Percentiles rank a stretch among this genome's conserved stretches.
Conservation (phyloP, 352 stramenopile genomes). For the Phytophthora aleatoria region DNA sequence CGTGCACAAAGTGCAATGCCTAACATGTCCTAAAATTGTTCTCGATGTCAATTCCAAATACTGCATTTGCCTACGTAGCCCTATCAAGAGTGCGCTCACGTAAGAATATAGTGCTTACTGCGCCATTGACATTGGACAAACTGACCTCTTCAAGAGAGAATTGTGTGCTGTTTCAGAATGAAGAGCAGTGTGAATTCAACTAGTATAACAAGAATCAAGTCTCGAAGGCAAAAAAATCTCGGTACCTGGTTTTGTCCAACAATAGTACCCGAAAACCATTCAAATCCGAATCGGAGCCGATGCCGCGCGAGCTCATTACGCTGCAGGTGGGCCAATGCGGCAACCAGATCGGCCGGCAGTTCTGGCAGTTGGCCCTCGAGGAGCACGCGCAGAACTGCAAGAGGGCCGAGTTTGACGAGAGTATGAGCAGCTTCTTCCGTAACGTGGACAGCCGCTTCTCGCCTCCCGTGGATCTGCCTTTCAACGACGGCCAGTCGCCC, state of each 20-base stretch:
- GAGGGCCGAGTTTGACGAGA: conserved; percentile 81
- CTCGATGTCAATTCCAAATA: too few relatives aligned
- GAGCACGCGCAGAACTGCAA: conserved; percentile 86
- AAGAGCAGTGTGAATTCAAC: too few relatives aligned
- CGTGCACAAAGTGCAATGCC: too few relatives aligned
- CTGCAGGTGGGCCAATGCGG: conserved; percentile 94
- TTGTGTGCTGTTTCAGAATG: too few relatives aligned
- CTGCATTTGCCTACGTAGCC: too few relatives aligned
- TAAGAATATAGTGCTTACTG: too few relatives aligned
- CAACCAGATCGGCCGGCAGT: conserved; percentile 93
- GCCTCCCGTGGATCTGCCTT: conserved; percentile 56
- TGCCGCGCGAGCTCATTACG: conserved; percentile 89
- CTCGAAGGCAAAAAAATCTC: too few relatives aligned
- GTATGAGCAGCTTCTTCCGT: conserved; percentile 93
- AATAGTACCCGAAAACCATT: conserved; percentile 1
- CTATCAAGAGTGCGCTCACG: too few relatives aligned
- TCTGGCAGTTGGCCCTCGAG: conserved; percentile 90
- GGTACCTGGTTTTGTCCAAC: neutral
- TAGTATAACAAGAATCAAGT: too few relatives aligned
- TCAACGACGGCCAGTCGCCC: conserved; percentile 37
- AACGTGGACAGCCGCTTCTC: conserved; percentile 83
- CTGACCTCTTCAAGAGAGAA: too few relatives aligned
- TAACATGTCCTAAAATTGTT: too few relatives aligned
- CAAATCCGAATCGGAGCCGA: conserved; percentile 21
- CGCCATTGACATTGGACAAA: too few relatives aligned